A percentile compares a stretch with the other conserved stretches of the same genome.
Conservation (phyloP, 345 rosid species). For the Populus deltoides region DNA sequence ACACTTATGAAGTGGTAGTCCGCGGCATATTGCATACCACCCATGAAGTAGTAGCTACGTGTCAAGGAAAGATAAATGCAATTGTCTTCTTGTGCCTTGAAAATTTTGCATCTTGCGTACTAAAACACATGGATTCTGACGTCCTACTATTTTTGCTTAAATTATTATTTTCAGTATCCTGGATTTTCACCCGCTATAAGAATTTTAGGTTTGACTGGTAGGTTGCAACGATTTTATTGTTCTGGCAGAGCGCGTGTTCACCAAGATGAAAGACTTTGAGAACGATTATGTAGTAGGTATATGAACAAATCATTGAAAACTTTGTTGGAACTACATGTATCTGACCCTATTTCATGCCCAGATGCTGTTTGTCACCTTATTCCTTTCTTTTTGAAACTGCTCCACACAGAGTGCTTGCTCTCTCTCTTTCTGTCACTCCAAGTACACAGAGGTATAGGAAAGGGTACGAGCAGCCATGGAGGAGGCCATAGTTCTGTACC, state of each 20-base stretch:
- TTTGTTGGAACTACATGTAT: too few relatives aligned
- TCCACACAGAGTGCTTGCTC: too few relatives aligned
- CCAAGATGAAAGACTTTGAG: too few relatives aligned
- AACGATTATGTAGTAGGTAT: too few relatives aligned
- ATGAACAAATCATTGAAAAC: too few relatives aligned
- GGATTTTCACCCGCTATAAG: too few relatives aligned
- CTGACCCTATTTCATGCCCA: neutral
- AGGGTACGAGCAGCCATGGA: slow-evolving; percentile 11
- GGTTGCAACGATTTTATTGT: neutral
- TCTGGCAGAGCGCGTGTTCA: neutral
- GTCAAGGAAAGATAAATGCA: neutral
- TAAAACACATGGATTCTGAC: neutral
- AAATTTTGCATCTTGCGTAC: neutral
- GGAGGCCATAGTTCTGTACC: slow-evolving; percentile 54
- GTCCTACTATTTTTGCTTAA: neutral
- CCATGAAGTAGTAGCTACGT: too few relatives aligned
- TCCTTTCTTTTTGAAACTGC: neutral
- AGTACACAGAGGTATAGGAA: neutral
- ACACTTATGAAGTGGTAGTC: too few relatives aligned
- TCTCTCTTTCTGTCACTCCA: too few relatives aligned
- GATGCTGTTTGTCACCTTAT: neutral
- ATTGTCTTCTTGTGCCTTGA: neutral
- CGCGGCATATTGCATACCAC: too few relatives aligned
- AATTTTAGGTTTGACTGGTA: too few relatives aligned
- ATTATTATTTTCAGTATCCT: too few relatives aligned